Conservation (phyloP, 306 rosid genomes). For the apple (Malus domestica) region ASM211411v1 NC_041802.1:9820501-9821000, state of each 20-base stretch:
- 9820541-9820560: conserved; percentile 77
- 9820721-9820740: conserved; percentile 65
- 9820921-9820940: conserved; percentile 8
- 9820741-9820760: conserved; percentile 73
- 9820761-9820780: conserved; percentile 76
- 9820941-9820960: conserved; percentile 12
- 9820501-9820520: conserved; percentile 51
- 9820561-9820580: conserved; percentile 67
- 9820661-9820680: conserved; percentile 51
- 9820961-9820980: conserved; percentile 29
- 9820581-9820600: conserved; percentile 80
- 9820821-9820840: conserved; percentile 15
- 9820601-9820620: conserved; percentile 99
- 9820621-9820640: conserved; percentile 55
- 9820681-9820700: conserved; percentile 40
- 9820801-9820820: conserved; percentile 34
- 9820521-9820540: conserved; percentile 95
- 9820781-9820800: conserved; percentile 53
- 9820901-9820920: background rate
- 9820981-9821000: conserved; percentile 52
- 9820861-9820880: background rate
- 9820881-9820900: background rate
- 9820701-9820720: conserved; percentile 57
- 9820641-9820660: conserved; percentile 62
- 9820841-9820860: conserved; percentile 11